Evolutionary conservation across 495 filamentous ascomycete genomes (phyloP).

Genomic region (Penicillium pulvis): DNA sequence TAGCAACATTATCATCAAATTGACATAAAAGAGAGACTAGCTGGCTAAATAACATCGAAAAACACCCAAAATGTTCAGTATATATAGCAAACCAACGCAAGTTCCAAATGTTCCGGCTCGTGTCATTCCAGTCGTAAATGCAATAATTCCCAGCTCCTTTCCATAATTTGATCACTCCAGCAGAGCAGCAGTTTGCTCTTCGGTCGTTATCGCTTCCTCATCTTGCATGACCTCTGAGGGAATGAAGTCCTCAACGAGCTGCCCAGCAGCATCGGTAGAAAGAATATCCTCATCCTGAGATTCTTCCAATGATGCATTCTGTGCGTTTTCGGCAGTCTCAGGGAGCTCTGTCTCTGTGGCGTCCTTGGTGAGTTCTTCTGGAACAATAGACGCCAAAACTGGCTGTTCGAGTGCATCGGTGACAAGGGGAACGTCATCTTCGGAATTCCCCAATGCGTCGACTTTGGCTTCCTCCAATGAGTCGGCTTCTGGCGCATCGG

Average conservation of each 20-base stretch:
- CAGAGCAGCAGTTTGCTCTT: not conserved
- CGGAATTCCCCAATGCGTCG: not conserved
- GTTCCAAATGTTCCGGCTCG: slow-evolving; percentile 18
- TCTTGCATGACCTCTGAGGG: not conserved
- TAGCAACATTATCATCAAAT: slow-evolving; percentile 7
- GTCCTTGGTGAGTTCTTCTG: not conserved
- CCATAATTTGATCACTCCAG: not conserved
- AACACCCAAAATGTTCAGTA: slow-evolving; percentile 11
- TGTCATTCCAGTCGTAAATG: slow-evolving; percentile 30
- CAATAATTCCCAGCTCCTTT: not conserved
- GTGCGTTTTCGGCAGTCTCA: not conserved
- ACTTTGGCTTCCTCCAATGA: not conserved
- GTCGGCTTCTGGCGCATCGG: not conserved
- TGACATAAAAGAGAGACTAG: slow-evolving; percentile 12
- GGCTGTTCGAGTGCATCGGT: not conserved
- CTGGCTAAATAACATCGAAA: slow-evolving; percentile 18
- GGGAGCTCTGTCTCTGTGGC: not conserved
- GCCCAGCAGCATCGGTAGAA: not conserved
- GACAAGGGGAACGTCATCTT: not conserved
- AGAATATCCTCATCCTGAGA: not conserved
- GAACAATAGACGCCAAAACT: not conserved
- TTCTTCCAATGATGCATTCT: not conserved
- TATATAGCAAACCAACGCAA: slow-evolving; percentile 4
- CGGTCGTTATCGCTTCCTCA: not conserved
- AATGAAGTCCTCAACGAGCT: not conserved